phyloP scores from a whole-genome alignment of 2,329 filamentous ascomycete species.

The Paraphoma chrysanthemicola region DNA sequence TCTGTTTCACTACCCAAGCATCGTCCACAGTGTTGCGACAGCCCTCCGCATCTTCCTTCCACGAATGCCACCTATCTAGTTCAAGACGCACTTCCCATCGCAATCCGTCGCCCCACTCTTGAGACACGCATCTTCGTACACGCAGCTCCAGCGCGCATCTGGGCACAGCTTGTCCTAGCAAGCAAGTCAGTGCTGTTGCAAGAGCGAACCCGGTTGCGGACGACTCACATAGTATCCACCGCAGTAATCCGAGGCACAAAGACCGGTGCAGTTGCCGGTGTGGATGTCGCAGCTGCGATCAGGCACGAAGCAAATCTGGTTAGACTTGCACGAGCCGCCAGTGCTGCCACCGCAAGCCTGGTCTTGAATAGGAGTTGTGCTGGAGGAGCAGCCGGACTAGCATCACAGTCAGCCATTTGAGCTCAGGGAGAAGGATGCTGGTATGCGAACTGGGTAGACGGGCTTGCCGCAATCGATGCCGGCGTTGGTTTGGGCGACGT shows the following conservation, averaged over 20 bases:
- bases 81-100: constrained; percentile 9
- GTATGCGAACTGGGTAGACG: constrained; percentile 3
- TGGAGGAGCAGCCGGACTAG: constrained; percentile 5
- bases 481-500: constrained; percentile 13
- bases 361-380: constrained; percentile 5
- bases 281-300: constrained; percentile 10
- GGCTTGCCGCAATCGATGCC: constrained; percentile 13
- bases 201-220: too few species aligned
- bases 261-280: constrained; percentile 8
- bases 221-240: constrained; percentile 1
- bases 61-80: background rate
- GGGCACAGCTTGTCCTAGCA: constrained; percentile 5
- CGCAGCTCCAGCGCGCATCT: constrained; percentile 9
- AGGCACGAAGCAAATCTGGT: constrained; percentile 13
- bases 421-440: background rate
- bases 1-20: too few species aligned
- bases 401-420: background rate
- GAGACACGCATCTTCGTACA: constrained; percentile 7
- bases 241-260: constrained; percentile 12
- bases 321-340: constrained; percentile 4
- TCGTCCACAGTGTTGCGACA: too few species aligned
- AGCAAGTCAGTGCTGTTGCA: background rate
- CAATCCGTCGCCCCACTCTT: constrained; percentile 7
- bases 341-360: constrained; percentile 6
- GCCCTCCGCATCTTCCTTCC: too few species aligned